Conservation (phyloP, 768 basidiomycete genomes). For the Mycena leptocephala region DNA sequence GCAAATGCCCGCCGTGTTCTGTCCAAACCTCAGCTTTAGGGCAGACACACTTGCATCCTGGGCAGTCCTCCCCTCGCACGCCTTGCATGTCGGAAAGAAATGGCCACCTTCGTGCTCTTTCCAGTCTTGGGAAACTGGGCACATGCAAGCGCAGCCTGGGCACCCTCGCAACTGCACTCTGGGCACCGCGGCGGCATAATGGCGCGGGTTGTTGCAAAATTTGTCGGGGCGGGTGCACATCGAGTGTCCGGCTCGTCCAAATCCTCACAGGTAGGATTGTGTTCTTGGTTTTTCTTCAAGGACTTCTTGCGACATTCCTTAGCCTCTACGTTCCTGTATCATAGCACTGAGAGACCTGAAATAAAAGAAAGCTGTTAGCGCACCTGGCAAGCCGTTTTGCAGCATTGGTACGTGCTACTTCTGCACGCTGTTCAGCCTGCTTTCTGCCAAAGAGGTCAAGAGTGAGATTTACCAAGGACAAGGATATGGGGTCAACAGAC, state of each 20-base stretch:
- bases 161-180: not conserved
- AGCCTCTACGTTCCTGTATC: too few species aligned
- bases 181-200: not conserved
- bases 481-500: too few species aligned
- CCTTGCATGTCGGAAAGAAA: not conserved
- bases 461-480: too few species aligned
- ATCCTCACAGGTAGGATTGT: too few species aligned
- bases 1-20: not conserved
- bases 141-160: slow-evolving; percentile 12
- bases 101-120: not conserved
- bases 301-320: too few species aligned
- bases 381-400: too few species aligned
- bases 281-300: too few species aligned
- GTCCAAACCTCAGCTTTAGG: not conserved
- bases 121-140: not conserved
- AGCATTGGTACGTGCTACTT: too few species aligned
- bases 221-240: not conserved
- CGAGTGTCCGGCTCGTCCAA: not conserved
- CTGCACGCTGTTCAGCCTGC: too few species aligned
- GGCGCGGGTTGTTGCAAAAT: not conserved
- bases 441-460: too few species aligned
- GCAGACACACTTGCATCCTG: not conserved
- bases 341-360: too few species aligned
- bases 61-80: not conserved
- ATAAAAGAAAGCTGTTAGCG: too few species aligned